Percentiles rank a stretch among this genome's conserved stretches.
Evolutionary conservation across 768 basidiomycete species (phyloP).

Genomic region (Trametes sanguinea): DNA sequence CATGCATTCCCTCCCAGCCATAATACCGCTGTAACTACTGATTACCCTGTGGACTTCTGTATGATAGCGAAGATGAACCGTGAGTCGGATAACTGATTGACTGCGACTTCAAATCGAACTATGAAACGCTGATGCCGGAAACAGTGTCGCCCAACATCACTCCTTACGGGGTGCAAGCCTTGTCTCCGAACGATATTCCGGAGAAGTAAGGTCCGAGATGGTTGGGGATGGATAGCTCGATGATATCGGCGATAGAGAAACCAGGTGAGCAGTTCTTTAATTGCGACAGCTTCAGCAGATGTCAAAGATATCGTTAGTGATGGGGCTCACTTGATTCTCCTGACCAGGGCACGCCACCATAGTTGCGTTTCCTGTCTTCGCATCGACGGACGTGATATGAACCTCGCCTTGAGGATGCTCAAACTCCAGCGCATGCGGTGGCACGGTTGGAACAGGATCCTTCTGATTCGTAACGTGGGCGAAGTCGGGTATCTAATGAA

Average conservation of each 20-base stretch:
- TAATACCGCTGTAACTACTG: too few species aligned
- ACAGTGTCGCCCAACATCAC: too few species aligned
- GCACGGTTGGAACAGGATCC: constrained; percentile 41
- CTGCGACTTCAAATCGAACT: too few species aligned
- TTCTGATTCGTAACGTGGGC: constrained; percentile 57
- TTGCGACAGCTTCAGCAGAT: background rate
- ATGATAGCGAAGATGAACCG: too few species aligned
- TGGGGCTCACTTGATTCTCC: constrained; percentile 31
- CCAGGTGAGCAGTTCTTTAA: constrained; percentile 31
- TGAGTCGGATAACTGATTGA: too few species aligned
- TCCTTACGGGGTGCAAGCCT: constrained; percentile 24
- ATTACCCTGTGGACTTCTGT: too few species aligned
- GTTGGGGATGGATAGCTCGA: constrained; percentile 27
- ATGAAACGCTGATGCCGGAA: too few species aligned
- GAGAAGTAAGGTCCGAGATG: constrained; percentile 33
- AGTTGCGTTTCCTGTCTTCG: constrained; percentile 20
- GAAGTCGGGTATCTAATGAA: constrained; percentile 31
- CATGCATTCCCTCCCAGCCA: too few species aligned
- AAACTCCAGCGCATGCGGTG: constrained; percentile 44
- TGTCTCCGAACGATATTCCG: constrained; percentile 29
- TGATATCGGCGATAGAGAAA: constrained; percentile 25
- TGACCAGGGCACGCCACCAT: constrained; percentile 32
- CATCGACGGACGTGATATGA: constrained; percentile 34
- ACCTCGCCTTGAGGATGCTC: constrained; percentile 45
- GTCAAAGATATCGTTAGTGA: background rate